A percentile compares a stretch with the other conserved stretches of the same genome.
These are phyloP conservation scores for Pseudonitzschia multiseries DNA, from an alignment of 108 stramenopile genomes.

Conservation along the genomic window DNA sequence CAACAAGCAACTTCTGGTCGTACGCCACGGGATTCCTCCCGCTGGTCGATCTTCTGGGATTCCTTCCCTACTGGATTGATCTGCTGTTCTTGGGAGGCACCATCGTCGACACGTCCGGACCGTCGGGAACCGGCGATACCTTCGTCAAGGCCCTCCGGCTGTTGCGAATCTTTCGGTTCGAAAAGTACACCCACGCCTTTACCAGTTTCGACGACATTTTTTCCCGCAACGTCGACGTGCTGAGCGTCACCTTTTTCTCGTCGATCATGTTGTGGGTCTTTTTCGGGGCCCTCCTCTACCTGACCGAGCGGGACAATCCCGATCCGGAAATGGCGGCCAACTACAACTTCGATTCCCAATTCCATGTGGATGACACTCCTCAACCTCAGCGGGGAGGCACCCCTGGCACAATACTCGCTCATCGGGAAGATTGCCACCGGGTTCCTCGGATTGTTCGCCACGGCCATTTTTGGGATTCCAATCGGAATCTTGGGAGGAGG, in stretches of 20 bases:
- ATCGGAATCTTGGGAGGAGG: slow-evolving; percentile 89
- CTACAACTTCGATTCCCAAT: slow-evolving; percentile 85
- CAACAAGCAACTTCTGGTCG: not conserved
- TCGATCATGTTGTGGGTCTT: slow-evolving; percentile 85
- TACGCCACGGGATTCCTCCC: slow-evolving; percentile 64
- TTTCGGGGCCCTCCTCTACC: slow-evolving; percentile 73
- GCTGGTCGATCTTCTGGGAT: slow-evolving; percentile 72
- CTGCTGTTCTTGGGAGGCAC: slow-evolving; percentile 31
- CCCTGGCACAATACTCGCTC: slow-evolving; percentile 73
- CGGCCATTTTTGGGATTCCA: slow-evolving; percentile 75
- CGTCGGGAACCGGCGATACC: slow-evolving; percentile 24
- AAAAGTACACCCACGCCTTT: slow-evolving; percentile 83
- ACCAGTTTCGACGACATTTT: slow-evolving; percentile 78
- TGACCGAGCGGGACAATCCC: slow-evolving; percentile 80
- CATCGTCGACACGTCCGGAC: slow-evolving; percentile 21
- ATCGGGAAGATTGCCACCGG: slow-evolving; percentile 79
- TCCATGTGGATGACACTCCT: slow-evolving; percentile 92
- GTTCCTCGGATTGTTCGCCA: slow-evolving; percentile 83
- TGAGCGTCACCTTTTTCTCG: slow-evolving; percentile 83
- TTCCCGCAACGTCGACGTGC: slow-evolving; percentile 67
- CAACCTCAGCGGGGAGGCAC: slow-evolving; percentile 87
- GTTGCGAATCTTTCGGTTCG: slow-evolving; percentile 77
- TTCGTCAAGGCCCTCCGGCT: slow-evolving; percentile 57
- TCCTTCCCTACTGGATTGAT: slow-evolving; percentile 76
- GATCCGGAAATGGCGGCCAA: slow-evolving; percentile 77